Conservation (phyloP, 2,329 filamentous ascomycete genomes). For the Cercospora nicotianae region DNA sequence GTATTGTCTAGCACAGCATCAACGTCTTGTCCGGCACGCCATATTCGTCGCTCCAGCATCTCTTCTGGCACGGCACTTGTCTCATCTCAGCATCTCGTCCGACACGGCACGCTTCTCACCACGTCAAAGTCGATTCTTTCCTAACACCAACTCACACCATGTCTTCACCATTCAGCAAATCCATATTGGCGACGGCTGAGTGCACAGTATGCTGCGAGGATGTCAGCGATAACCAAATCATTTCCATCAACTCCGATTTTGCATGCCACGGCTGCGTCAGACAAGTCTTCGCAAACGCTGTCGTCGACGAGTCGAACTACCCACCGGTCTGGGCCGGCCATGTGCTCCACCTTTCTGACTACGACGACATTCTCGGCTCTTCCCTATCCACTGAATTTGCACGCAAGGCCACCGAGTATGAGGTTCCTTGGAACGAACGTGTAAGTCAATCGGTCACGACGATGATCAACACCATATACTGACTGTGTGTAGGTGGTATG, state of each 20-base stretch:
- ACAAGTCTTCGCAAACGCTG: not conserved
- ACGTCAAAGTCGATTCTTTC: not conserved
- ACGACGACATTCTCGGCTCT: not conserved
- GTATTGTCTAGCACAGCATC: not conserved
- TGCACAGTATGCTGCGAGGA: not conserved
- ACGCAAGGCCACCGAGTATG: constrained; percentile 1
- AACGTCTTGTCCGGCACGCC: not conserved
- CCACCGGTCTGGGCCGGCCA: constrained; percentile 5
- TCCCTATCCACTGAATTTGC: not conserved
- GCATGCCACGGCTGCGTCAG: constrained; percentile 1
- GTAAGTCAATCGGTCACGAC: not conserved
- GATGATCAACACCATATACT: not conserved
- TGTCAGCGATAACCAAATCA: not conserved
- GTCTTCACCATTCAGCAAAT: not conserved
- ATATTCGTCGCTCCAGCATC: not conserved
- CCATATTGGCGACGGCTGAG: not conserved
- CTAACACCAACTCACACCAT: not conserved
- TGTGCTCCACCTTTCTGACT: not conserved
- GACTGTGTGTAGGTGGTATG: not conserved
- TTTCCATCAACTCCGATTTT: not conserved
- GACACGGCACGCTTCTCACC: not conserved
- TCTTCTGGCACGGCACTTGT: not conserved
- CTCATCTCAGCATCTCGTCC: not conserved
- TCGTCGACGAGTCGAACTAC: not conserved
- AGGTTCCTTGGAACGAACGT: not conserved